Percentiles rank a stretch among this genome's conserved stretches.
phyloP scores from a whole-genome alignment of 2,329 filamentous ascomycete genomes.

The Ceratocystis lukuohia region DNA sequence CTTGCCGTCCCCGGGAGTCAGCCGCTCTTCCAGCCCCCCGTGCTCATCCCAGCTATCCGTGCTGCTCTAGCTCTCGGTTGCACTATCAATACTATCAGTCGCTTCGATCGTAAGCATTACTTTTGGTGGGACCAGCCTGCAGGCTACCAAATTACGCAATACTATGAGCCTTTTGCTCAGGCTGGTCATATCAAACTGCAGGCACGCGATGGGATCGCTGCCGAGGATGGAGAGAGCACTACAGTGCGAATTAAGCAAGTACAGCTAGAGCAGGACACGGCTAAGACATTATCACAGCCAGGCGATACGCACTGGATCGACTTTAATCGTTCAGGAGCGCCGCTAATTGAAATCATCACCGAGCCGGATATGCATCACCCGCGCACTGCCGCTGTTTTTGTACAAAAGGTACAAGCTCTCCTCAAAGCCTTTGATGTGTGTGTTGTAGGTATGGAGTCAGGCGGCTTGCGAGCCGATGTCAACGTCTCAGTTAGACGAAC shows the following conservation, averaged over 20 bases:
- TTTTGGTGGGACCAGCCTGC: conserved; percentile 97
- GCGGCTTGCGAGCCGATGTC: conserved; percentile 81
- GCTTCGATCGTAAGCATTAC: conserved; percentile 95
- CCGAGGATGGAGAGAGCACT: conserved; percentile 56
- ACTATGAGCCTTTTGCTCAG: conserved; percentile 60
- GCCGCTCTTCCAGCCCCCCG: conserved; percentile 69
- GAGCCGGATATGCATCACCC: conserved; percentile 78
- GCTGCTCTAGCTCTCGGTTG: conserved; percentile 78
- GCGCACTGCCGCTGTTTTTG: conserved; percentile 72
- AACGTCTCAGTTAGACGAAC: conserved; percentile 73
- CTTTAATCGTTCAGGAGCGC: conserved; percentile 83
- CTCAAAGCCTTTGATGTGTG: conserved; percentile 72
- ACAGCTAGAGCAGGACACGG: conserved; percentile 95
- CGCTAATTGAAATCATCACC: conserved; percentile 91
- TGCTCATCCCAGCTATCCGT: conserved; percentile 76
- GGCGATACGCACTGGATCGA: conserved; percentile 67
- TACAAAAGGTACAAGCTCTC: conserved; percentile 74
- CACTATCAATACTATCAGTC: conserved; percentile 59
- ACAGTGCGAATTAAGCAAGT: conserved; percentile 79
- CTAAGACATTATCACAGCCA: conserved; percentile 74
- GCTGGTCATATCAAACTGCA: conserved; percentile 60
- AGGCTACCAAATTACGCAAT: conserved; percentile 96
- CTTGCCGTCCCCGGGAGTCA: conserved; percentile 79
- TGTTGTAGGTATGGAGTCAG: conserved; percentile 82
- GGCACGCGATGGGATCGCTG: conserved; percentile 64